Conservation (phyloP, 2,329 filamentous ascomycete genomes). For the Aureobasidium uvarum region DNA sequence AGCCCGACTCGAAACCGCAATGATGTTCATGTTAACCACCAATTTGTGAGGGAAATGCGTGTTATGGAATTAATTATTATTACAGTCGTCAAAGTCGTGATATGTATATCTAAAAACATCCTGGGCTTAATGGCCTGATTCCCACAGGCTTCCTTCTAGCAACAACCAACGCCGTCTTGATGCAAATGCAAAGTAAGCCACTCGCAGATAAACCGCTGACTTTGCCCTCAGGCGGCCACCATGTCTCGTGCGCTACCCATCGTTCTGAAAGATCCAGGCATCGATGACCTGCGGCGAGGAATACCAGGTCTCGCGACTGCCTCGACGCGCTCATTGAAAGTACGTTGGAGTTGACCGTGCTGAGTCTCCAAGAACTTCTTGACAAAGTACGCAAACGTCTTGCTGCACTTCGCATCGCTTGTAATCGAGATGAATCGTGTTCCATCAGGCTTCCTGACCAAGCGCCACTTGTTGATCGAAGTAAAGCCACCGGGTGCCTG, state of each 20-base stretch:
- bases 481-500: slow-evolving; percentile 40
- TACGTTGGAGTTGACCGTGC: slow-evolving; percentile 35
- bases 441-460: slow-evolving; percentile 32
- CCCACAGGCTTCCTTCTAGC: background rate
- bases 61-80: background rate
- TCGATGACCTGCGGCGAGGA: background rate
- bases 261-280: slow-evolving; percentile 13
- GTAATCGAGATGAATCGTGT: slow-evolving; percentile 31
- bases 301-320: slow-evolving; percentile 13
- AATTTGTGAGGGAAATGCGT: background rate
- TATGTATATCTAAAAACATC: background rate
- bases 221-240: background rate
- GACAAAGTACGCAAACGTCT: slow-evolving; percentile 37
- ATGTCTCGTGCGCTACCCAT: background rate
- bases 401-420: slow-evolving; percentile 37
- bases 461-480: slow-evolving; percentile 37
- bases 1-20: background rate
- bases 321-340: slow-evolving; percentile 36
- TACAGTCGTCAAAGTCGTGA: slow-evolving; percentile 3
- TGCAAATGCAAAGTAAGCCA: background rate
- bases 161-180: background rate
- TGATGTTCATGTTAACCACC: background rate
- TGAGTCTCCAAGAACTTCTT: slow-evolving; percentile 38
- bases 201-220: too few species aligned
- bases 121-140: background rate